These are phyloP conservation scores for Phytophthora ohioensis DNA, from an alignment of 352 stramenopile species.

Conservation along the genomic window DNA sequence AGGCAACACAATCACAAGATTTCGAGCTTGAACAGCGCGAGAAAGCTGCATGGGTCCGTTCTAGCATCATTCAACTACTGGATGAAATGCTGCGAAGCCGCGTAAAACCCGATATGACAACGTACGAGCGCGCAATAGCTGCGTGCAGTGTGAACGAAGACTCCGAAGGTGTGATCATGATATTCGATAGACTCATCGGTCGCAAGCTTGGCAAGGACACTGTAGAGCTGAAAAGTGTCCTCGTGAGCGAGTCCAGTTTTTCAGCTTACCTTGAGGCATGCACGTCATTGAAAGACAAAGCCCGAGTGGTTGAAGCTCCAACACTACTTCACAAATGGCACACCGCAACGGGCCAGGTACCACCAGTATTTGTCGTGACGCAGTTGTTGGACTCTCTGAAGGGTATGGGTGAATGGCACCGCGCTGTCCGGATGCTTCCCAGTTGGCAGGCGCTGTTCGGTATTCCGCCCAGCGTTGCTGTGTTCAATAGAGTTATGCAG, in stretches of 20 bases:
- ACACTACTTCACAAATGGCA: constrained; percentile 54
- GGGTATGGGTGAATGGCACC: constrained; percentile 53
- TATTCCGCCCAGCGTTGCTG: constrained; percentile 47
- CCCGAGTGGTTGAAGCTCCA: constrained; percentile 47
- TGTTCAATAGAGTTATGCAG: constrained; percentile 70
- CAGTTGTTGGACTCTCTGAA: constrained; percentile 64
- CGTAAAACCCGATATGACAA: constrained; percentile 44
- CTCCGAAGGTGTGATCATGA: constrained; percentile 40
- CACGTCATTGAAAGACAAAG: constrained; percentile 33
- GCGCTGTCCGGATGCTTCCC: constrained; percentile 57
- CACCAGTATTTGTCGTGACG: constrained; percentile 43
- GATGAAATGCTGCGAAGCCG: constrained; percentile 47
- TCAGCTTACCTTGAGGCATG: constrained; percentile 54
- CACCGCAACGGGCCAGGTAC: constrained; percentile 26
- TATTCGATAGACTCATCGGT: constrained; percentile 49
- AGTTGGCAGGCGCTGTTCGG: constrained; percentile 53
- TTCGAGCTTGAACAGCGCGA: constrained; percentile 27
- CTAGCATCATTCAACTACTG: constrained; percentile 39
- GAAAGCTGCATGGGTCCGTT: constrained; percentile 33
- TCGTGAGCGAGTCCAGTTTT: constrained; percentile 50
- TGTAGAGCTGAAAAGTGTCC: constrained; percentile 29
- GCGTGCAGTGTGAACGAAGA: constrained; percentile 55
- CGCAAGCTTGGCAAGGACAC: constrained; percentile 16
- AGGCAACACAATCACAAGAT: background rate
- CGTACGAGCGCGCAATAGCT: constrained; percentile 48